Evolutionary conservation across 1,284 basidiomycete genomes (phyloP).

Genomic region (Trichosporon inkin): DNA sequence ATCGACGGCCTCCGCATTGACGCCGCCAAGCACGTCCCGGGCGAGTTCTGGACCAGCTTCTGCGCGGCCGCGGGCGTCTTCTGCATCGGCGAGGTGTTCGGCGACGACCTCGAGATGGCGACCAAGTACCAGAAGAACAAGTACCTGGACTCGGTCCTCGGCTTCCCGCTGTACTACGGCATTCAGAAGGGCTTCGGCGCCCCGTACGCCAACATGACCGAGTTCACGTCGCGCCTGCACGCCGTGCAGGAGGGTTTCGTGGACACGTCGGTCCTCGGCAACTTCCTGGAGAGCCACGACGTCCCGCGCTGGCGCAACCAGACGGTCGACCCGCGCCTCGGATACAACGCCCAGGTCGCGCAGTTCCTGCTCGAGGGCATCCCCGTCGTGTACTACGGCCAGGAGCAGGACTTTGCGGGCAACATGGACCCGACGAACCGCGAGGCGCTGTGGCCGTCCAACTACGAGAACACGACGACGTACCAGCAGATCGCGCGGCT

Average conservation of each 20-base stretch:
- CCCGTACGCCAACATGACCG: conserved; percentile 58
- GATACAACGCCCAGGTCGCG: conserved; percentile 62
- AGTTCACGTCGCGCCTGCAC: conserved; percentile 59
- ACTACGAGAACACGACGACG: conserved; percentile 54
- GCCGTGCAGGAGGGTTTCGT: conserved; percentile 54
- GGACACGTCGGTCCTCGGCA: conserved; percentile 61
- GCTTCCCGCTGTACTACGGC: conserved; percentile 66
- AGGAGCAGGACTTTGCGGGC: conserved; percentile 64
- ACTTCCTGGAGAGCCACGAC: conserved; percentile 82
- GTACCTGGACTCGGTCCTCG: conserved; percentile 48
- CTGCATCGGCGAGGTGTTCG: conserved; percentile 76
- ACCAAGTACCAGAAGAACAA: conserved; percentile 39
- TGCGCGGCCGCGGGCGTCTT: conserved; percentile 69
- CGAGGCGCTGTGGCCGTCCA: conserved; percentile 67
- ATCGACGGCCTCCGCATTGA: conserved; percentile 69
- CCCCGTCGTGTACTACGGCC: conserved; percentile 67
- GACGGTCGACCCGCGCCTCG: conserved; percentile 44
- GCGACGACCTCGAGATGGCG: conserved; percentile 54
- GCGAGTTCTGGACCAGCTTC: conserved; percentile 54
- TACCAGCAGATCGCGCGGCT: conserved; percentile 62
- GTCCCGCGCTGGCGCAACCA: conserved; percentile 66
- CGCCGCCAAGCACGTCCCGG: conserved; percentile 61
- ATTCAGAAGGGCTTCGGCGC: conserved; percentile 61
- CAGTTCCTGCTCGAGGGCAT: conserved; percentile 67
- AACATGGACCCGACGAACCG: conserved; percentile 63